Evolutionary conservation across 768 basidiomycete species (phyloP), one percentile per base, ranked within the genome.

Genomic region (Pleurotus cornucopiae): DNA sequence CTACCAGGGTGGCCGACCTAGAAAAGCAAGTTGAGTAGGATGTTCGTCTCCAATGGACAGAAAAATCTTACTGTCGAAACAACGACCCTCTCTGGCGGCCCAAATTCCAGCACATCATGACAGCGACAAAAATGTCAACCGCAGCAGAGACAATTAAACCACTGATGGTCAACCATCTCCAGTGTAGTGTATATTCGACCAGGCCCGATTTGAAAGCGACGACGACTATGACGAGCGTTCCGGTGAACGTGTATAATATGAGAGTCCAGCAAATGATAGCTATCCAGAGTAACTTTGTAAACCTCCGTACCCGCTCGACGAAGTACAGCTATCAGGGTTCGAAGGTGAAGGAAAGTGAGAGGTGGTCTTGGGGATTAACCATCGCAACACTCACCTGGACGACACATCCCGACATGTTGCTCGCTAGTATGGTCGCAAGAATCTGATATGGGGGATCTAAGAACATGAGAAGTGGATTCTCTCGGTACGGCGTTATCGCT

Each of bases 41-140:
- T 21, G 6, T 20, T 18, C 21, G 16, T 30, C 30, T 30, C 2
- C 30, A 1, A 0, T 7, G 30, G 6, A 30, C 11, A 14, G 6
- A 30, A 2, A 14, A 30, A 25, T 12, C 34, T 41, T 56, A 55
- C 59, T 57, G 46, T 34, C 14, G 7, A n/a, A 51, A 59, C 57
- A 5, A 37, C 65, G 67, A 62, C 34, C 54, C 60, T 44, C 64
- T 56, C 53, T 69, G 59, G 21, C 55, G 55, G 2, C 59, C 21
- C 7, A 74, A 57, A 55, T 69, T 71, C 41, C 67, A 71, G 41
- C 71, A 59, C 63, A 75, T 63, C 18, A 67, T 63, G 0, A 59
- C 60, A 0, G 70, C 67, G 55, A 73, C 68, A 6, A 66, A 57
- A 23, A 73, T 56, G 46, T 75, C 73, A 11, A 71, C 55, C 1